phyloP scores from a whole-genome alignment of 164 flowering plant genomes.

The Cinnamomum micranthum region DNA sequence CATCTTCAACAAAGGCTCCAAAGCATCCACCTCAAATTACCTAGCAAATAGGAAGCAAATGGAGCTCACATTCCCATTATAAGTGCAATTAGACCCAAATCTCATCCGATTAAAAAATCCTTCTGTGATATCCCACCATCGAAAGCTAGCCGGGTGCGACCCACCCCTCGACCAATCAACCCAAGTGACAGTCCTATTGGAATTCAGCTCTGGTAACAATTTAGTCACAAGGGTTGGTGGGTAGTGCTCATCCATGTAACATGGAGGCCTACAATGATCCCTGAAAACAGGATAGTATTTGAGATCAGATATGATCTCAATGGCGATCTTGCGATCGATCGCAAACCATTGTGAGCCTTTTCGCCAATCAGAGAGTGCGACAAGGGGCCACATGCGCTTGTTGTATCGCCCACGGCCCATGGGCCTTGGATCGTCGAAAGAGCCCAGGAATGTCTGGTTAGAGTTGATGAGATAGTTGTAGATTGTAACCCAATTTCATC shows the following conservation, averaged over 20 bases:
- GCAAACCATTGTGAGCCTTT: conserved; percentile 45
- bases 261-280: conserved; percentile 18
- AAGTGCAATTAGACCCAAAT: conserved; percentile 15
- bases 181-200: conserved; percentile 35
- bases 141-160: conserved; percentile 32
- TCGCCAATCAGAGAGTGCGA: conserved; percentile 30
- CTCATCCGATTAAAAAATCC: conserved; percentile 21
- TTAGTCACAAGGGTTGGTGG: conserved; percentile 30
- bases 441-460: conserved; percentile 27
- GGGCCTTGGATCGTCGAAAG: conserved; percentile 31
- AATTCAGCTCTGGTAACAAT: conserved; percentile 5
- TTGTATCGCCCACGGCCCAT: conserved; percentile 39
- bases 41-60: conserved; percentile 36
- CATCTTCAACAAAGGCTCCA: conserved; percentile 26
- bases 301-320: conserved; percentile 22
- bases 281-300: conserved; percentile 19
- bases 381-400: conserved; percentile 26
- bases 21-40: conserved; percentile 23
- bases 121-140: conserved; percentile 13
- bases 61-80: conserved; percentile 13
- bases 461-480: conserved; percentile 30
- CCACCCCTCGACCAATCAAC: conserved; percentile 41
- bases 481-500: conserved; percentile 1
- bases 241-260: conserved; percentile 41
- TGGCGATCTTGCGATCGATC: conserved; percentile 23